Evolutionary conservation across 768 basidiomycete genomes (phyloP).

Genomic region (Calocybe gangraenosa): DNA sequence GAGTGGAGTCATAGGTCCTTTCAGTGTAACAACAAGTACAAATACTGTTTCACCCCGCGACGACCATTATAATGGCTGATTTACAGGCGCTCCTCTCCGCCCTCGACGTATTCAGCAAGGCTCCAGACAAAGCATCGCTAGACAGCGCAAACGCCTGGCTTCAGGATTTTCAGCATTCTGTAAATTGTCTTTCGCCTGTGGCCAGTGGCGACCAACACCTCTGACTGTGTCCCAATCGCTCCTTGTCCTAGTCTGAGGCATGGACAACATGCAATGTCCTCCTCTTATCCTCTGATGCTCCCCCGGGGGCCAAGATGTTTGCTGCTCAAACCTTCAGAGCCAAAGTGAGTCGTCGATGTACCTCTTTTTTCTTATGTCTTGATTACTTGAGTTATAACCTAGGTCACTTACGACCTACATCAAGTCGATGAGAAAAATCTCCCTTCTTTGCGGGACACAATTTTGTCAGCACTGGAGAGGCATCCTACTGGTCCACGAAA

Average conservation of each 20-base stretch:
- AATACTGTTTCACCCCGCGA: conserved; percentile 14
- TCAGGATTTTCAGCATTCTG: conserved; percentile 98
- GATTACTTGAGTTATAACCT: conserved; percentile 26
- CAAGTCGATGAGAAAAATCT: conserved; percentile 77
- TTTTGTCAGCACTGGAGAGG: conserved; percentile 69
- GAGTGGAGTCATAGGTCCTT: too few relatives aligned
- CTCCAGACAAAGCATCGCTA: conserved; percentile 79
- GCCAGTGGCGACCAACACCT: conserved; percentile 57
- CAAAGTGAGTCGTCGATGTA: conserved; percentile 57
- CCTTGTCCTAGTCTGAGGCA: conserved; percentile 83
- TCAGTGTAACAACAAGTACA: conserved; percentile 36
- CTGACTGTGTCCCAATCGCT: conserved; percentile 61
- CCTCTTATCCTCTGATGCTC: conserved; percentile 75
- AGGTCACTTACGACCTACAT: conserved; percentile 95
- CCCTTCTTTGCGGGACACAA: conserved; percentile 80
- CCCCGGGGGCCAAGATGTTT: conserved; percentile 81
- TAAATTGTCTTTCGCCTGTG: conserved; percentile 80
- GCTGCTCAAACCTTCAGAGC: conserved; percentile 95
- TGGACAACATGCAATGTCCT: conserved; percentile 95
- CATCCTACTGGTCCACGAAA: conserved; percentile 77
- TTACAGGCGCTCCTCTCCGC: conserved; percentile 72
- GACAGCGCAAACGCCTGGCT: conserved; percentile 93
- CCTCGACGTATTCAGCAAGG: conserved; percentile 72
- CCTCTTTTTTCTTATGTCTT: conserved; percentile 16
- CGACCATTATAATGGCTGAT: conserved; percentile 49